Conservation (phyloP, 352 stramenopile genomes). For the Phytophthora kernoviae region DNA sequence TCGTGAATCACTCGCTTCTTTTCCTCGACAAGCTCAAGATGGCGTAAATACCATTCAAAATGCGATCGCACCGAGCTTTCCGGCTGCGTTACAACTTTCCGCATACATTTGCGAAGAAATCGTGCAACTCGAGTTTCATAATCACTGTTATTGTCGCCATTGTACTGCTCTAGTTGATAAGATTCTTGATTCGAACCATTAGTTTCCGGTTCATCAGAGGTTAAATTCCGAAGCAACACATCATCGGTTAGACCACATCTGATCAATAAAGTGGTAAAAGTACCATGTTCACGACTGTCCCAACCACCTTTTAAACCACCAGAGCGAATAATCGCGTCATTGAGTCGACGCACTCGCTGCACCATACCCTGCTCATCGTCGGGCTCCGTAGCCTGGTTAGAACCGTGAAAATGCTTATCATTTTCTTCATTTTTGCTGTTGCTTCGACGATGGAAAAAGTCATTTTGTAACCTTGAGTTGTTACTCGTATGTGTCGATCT, state of each 20-base stretch:
- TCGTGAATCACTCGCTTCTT: slow-evolving; percentile 63
- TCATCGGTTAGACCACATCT: slow-evolving; percentile 56
- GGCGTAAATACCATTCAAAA: slow-evolving; percentile 69
- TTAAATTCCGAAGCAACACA: slow-evolving; percentile 38
- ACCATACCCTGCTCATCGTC: slow-evolving; percentile 45
- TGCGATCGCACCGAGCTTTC: slow-evolving; percentile 62
- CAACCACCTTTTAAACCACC: slow-evolving; percentile 61
- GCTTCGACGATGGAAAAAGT: neutral
- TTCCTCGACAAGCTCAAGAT: slow-evolving; percentile 57
- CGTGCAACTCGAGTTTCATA: slow-evolving; percentile 51
- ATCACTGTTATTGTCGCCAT: slow-evolving; percentile 14
- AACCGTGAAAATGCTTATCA: neutral
- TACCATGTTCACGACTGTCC: slow-evolving; percentile 58
- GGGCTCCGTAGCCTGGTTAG: slow-evolving; percentile 6
- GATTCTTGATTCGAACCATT: slow-evolving; percentile 14
- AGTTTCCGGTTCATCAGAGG: neutral
- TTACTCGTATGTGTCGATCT: slow-evolving; percentile 7
- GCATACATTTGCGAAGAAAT: slow-evolving; percentile 59
- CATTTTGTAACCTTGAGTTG: slow-evolving; percentile 1
- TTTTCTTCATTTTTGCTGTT: slow-evolving; percentile 8
- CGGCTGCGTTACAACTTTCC: slow-evolving; percentile 56
- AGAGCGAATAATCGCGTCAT: slow-evolving; percentile 58
- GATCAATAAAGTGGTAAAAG: slow-evolving; percentile 48
- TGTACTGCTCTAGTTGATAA: slow-evolving; percentile 3
- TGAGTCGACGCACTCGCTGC: slow-evolving; percentile 50